Evolutionary conservation across 2,329 filamentous ascomycete genomes (phyloP).

Genomic region (Botryotinia convoluta): DNA sequence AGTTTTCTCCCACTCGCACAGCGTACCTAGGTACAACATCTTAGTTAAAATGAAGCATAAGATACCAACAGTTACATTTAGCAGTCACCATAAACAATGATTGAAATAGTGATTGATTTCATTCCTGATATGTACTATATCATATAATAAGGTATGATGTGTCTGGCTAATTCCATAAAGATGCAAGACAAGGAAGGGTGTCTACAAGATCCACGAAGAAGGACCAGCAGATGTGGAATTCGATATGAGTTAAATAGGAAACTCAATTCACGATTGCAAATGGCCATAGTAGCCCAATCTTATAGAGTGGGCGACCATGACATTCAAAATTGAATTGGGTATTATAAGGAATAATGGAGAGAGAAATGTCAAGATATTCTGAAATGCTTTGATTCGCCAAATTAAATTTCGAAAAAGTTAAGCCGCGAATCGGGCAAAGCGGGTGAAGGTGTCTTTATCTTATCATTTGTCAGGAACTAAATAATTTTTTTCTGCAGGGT

Average conservation of each 20-base stretch:
- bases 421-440: background rate
- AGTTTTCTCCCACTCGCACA: background rate
- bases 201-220: background rate
- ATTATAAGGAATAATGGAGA: background rate
- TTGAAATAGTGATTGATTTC: background rate
- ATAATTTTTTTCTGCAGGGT: conserved; percentile 12
- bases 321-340: background rate
- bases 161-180: background rate
- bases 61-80: background rate
- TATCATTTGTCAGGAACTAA: conserved; percentile 14
- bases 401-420: background rate
- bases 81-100: background rate
- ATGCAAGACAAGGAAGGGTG: background rate
- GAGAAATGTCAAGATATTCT: background rate
- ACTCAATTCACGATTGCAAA: background rate
- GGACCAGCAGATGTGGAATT: background rate
- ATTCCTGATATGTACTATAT: background rate
- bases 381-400: background rate
- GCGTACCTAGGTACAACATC: background rate
- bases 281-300: background rate
- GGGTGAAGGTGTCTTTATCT: background rate
- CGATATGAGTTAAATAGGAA: background rate
- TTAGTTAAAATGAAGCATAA: background rate
- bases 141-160: background rate
- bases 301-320: background rate